Percentiles rank a stretch among this genome's conserved stretches.
Conservation (phyloP, 495 filamentous ascomycete species). For the Penicillium riverlandense region DNA sequence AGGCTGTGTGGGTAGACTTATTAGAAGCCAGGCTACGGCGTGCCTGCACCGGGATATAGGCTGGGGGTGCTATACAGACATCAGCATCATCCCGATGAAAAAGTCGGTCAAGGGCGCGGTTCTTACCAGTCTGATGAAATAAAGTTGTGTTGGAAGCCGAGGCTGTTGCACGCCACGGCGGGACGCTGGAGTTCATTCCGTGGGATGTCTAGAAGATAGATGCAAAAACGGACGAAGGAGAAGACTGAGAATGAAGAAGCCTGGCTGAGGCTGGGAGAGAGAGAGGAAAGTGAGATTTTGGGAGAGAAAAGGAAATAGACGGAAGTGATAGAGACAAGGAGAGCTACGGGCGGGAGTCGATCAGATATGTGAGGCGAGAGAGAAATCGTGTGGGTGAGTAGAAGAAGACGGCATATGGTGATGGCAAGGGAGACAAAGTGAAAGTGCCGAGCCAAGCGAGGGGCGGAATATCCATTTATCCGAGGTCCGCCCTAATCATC, state of each 20-base stretch:
- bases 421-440: background rate
- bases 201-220: background rate
- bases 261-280: background rate
- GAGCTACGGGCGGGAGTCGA: background rate
- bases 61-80: conserved; percentile 26
- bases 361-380: background rate
- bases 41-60: conserved; percentile 46
- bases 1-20: conserved; percentile 12
- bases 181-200: conserved; percentile 35
- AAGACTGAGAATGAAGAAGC: conserved; percentile 7
- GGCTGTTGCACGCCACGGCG: conserved; percentile 36
- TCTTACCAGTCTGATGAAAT: conserved; percentile 29
- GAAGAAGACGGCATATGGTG: background rate
- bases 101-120: background rate
- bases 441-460: no score
- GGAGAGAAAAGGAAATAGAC: background rate
- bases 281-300: background rate
- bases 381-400: background rate
- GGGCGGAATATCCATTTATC: background rate
- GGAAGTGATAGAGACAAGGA: background rate
- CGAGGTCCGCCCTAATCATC: background rate
- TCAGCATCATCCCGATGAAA: conserved; percentile 3
- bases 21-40: conserved; percentile 36
- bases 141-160: conserved; percentile 20
- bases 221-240: conserved; percentile 7